Base-by-base conservation (phyloP, 345 rosid species). In the Luvunga scandens region DNA sequence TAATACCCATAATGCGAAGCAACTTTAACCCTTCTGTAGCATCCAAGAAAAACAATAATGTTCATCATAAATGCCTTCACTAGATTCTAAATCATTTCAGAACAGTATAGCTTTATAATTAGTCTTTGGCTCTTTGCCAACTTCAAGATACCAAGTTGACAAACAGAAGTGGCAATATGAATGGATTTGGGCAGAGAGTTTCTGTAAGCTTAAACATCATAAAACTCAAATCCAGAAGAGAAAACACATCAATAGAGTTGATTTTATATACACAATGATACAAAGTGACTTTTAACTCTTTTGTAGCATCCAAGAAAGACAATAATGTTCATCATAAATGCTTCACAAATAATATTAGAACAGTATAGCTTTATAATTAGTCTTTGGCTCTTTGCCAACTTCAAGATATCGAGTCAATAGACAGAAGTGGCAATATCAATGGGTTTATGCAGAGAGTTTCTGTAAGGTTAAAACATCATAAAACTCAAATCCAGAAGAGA, bases 401-500 rank as follows among this genome's bases (percentile, higher is more conserved):
- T 63, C 36, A 60, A 57, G 53, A 74, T 39, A 24, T 16, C 22
- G 45, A 42, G 45, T 48, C 14, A 21, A 28, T 2, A 63, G 4
- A 28, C 34, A 45, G 5, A 42, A 45, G 19, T 75, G 45, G 67
- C 45, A 8, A 39, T 19, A 50, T 2, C 2, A 6, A 34, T 42
- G 28, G 18, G 10, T 63, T 75, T 42, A 21, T 6, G 5, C 28
- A n/a, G 70, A 25, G 64, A 36, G 31, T 25, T 36, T 33, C 1
- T 13, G 38, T 9, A 28, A 75, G 18, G 28, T 45, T 19, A 36
- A 28, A 25, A 38, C 27, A 27, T 61, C 38, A 22, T 22, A 75
- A 75, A 45, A 62, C 60, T 59, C 61, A 75, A 42, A 64, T 63
- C 6, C 70, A 63, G 60, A 45, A 64, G 10, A 22, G 39, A 75